Base-by-base conservation (phyloP, 2,329 filamentous ascomycete genomes). In the Calycina marina region DNA sequence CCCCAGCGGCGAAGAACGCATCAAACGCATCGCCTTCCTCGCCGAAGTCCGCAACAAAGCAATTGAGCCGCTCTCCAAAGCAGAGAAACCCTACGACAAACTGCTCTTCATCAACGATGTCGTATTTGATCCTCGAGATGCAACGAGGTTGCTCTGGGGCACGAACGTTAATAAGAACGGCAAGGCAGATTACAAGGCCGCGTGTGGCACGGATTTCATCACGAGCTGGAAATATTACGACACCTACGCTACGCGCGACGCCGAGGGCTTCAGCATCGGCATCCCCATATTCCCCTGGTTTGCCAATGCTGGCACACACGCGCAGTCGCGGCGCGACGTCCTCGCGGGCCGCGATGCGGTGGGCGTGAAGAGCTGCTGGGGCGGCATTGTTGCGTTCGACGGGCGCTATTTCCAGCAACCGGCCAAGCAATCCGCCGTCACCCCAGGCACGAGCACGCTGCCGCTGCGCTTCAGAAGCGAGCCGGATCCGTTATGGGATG, bases 291-390 rank as follows among this genome's bases (percentile, higher is more conserved):
- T 69, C 52, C 79, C 79, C 0, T 78, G 73, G 56, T 78, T 80
- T 52, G 63, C 69, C 4, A 55, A 50, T 28, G 58, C 56, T 1
- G 68, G 68, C 1, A 22, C 8, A 9, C 51, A 63, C 10, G 70
- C 59, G 1, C 56, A 56, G n/a, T 72, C 65, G 22, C 63, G 77
- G 27, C 58, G 61, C 4, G 77, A 79, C 48, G 72, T 83, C 12
- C 52, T 80, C 2, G 58, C 57, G 0, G 67, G 71, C 34, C 63
- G 52, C 22, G 71, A 76, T 42, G 69, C 77, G 0, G 77, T 85
- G 1, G 66, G 72, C 6, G 78, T 84, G 1, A 69, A 67, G 44
- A 75, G 73, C 41, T 85, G 80, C 55, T 85, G 79, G 80, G 76
- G 77, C 32, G 80, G 80, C 14, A 83, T 84, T 69, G 74, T 72